Percentiles rank a stretch among this genome's conserved stretches.
These are phyloP conservation scores for Chlamydomonas incerta DNA, from an alignment of 139 green algal species.

Conservation along the genomic window DNA sequence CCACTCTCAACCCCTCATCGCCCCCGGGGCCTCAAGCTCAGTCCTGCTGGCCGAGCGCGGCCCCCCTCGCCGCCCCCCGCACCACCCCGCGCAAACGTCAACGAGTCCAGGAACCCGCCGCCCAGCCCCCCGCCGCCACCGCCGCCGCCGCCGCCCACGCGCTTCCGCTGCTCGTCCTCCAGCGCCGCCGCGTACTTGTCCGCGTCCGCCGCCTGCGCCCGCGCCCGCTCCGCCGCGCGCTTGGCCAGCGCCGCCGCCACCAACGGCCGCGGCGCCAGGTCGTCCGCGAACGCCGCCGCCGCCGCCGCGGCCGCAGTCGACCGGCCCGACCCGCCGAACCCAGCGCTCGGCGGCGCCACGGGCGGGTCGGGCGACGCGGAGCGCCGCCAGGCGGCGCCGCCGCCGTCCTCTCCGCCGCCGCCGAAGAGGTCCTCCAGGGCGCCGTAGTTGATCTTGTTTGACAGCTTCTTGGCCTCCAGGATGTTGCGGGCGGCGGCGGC, in stretches of 20 bases:
- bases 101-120: conserved; percentile 22
- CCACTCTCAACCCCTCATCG: no score
- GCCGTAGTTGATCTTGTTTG: conserved; percentile 92
- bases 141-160: neutral
- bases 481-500: conserved; percentile 67
- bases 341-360: neutral
- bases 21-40: conserved; percentile 4
- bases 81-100: conserved; percentile 17
- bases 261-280: neutral
- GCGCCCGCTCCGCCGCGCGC: conserved; percentile 8
- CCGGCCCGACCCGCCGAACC: neutral
- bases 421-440: conserved; percentile 70
- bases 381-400: neutral
- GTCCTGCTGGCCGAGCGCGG: neutral
- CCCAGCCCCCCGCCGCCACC: neutral
- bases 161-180: conserved; percentile 34
- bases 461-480: conserved; percentile 78
- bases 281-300: neutral
- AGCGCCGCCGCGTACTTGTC: conserved; percentile 30
- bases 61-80: neutral
- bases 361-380: neutral
- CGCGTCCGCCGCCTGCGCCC: neutral
- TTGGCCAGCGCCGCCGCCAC: conserved; percentile 21
- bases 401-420: neutral
- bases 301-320: neutral